A percentile compares a stretch with the other conserved stretches of the same genome.
phyloP scores from a whole-genome alignment of 371 early-diverging fungal species.

The Chytridium lagenaria region DNA sequence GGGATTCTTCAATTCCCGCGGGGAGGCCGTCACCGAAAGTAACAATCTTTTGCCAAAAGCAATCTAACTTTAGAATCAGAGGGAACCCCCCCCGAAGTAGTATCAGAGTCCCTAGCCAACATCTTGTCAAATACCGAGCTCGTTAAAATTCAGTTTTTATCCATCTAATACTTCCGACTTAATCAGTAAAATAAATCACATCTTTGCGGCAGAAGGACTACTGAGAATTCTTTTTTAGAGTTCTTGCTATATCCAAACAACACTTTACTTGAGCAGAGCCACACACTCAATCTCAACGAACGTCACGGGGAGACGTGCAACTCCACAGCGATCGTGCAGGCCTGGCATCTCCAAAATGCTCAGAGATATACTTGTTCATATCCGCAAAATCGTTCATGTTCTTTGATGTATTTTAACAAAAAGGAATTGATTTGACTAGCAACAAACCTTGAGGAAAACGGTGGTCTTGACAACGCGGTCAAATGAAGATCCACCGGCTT shows the following conservation, averaged over 20 bases:
- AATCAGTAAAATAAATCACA: too few relatives aligned
- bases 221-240: background rate
- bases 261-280: slow-evolving; percentile 57
- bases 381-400: slow-evolving; percentile 78
- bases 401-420: slow-evolving; percentile 12
- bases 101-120: slow-evolving; percentile 6
- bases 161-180: background rate
- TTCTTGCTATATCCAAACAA: background rate
- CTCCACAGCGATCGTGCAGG: slow-evolving; percentile 94
- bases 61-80: background rate
- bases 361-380: slow-evolving; percentile 84
- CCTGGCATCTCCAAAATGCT: slow-evolving; percentile 67
- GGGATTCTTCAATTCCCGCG: background rate
- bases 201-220: too few relatives aligned
- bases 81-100: slow-evolving; percentile 12
- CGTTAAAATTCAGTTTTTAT: background rate
- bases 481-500: slow-evolving; percentile 74
- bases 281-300: slow-evolving; percentile 93
- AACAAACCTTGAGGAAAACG: slow-evolving; percentile 77
- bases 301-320: slow-evolving; percentile 89
- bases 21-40: slow-evolving; percentile 12
- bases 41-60: background rate
- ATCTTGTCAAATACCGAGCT: background rate
- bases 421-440: background rate
- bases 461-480: slow-evolving; percentile 89